phyloP scores from a whole-genome alignment of 192 early-diverging fungal species.

The Entrophospora sp. region DNA sequence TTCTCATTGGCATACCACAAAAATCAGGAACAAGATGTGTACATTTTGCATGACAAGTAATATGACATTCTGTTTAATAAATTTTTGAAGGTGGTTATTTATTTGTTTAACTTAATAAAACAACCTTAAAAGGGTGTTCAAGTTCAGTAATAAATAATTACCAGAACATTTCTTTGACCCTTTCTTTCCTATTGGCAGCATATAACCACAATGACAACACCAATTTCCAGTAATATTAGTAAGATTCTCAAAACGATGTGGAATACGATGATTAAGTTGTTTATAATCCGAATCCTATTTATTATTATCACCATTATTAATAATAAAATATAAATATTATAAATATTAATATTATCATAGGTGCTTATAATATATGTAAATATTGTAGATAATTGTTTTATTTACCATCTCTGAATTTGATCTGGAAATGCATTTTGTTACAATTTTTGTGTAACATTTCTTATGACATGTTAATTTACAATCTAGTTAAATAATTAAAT shows the following conservation, averaged over 20 bases:
- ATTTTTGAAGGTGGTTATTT: too few species aligned
- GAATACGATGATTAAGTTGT: slow-evolving; percentile 84
- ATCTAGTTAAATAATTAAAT: slow-evolving; percentile 35
- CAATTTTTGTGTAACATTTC: slow-evolving; percentile 74
- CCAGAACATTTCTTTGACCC: slow-evolving; percentile 45
- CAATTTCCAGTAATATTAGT: slow-evolving; percentile 80
- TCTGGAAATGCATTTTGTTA: slow-evolving; percentile 83
- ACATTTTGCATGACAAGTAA: slow-evolving; percentile 78
- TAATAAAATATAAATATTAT: not conserved
- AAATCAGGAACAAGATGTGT: slow-evolving; percentile 81
- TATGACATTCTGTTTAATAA: slow-evolving; percentile 72
- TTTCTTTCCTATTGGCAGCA: slow-evolving; percentile 80
- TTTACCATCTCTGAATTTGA: slow-evolving; percentile 45
- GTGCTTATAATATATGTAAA: not conserved
- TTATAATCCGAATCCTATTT: slow-evolving; percentile 58
- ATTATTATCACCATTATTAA: too few species aligned
- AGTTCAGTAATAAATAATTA: too few species aligned
- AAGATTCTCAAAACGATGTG: slow-evolving; percentile 88
- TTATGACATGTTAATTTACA: slow-evolving; percentile 94
- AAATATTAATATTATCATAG: slow-evolving; percentile 4
- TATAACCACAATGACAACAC: slow-evolving; percentile 97
- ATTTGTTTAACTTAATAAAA: too few species aligned
- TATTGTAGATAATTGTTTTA: not conserved
- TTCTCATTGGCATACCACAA: slow-evolving; percentile 81
- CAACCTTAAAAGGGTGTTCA: too few species aligned